A percentile compares a stretch with the other conserved stretches of the same genome.
Conservation (phyloP, 805 yeast species). For the Isabelozyma pseudorhagii region DNA sequence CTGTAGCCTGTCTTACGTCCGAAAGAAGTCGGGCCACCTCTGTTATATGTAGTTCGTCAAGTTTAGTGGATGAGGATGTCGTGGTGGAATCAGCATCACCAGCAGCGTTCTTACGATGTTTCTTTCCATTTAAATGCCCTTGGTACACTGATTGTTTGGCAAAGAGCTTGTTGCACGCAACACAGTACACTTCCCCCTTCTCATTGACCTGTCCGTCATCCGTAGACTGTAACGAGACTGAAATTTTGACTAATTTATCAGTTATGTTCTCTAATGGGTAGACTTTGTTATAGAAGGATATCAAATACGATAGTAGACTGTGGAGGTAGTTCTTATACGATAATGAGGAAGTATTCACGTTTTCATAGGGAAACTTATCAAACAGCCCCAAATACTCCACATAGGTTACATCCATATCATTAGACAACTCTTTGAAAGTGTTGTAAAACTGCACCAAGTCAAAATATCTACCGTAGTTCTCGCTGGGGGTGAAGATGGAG, state of each 20-base stretch:
- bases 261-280: conserved; percentile 43
- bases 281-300: conserved; percentile 42
- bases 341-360: conserved; percentile 15
- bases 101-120: conserved; percentile 55
- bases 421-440: conserved; percentile 47
- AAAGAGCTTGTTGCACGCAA: conserved; percentile 61
- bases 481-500: conserved; percentile 53
- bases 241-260: conserved; percentile 5
- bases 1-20: conserved; percentile 47
- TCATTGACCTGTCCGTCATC: conserved; percentile 7
- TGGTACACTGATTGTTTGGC: conserved; percentile 61
- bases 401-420: conserved; percentile 33
- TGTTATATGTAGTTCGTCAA: conserved; percentile 38
- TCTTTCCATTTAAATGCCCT: conserved; percentile 71
- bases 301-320: conserved; percentile 49
- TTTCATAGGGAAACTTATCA: conserved; percentile 30
- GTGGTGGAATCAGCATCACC: background rate
- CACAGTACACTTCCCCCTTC: conserved; percentile 49
- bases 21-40: conserved; percentile 35
- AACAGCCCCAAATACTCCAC: conserved; percentile 48
- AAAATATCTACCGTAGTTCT: conserved; percentile 60
- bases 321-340: conserved; percentile 45
- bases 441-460: conserved; percentile 56
- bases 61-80: background rate
- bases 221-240: background rate